Conservation (phyloP, 1,284 basidiomycete genomes). For the Ceratobasidium sp. region DNA sequence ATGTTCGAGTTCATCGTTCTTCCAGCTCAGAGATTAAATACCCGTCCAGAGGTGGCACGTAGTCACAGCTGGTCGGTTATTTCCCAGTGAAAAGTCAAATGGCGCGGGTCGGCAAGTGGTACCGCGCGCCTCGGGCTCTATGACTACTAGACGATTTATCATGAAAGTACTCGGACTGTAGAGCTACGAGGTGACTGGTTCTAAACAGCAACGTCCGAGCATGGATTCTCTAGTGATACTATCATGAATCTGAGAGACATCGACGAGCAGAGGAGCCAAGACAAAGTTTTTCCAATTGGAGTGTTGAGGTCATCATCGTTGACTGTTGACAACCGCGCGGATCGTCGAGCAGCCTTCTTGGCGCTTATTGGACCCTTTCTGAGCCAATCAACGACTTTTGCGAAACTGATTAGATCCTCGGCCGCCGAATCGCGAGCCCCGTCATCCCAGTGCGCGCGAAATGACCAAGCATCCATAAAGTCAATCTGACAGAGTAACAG, state of each 20-base stretch:
- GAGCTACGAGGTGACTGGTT: not conserved
- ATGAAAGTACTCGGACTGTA: not conserved
- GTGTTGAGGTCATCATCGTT: conserved; percentile 25
- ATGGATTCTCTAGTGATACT: not conserved
- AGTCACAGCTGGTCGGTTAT: not conserved
- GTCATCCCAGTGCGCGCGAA: not conserved
- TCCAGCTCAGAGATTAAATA: conserved; percentile 1
- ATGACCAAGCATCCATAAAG: conserved; percentile 9
- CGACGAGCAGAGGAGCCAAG: not conserved
- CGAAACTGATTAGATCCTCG: not conserved
- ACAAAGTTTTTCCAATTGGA: not conserved
- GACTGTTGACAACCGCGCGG: conserved; percentile 29
- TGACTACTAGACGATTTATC: not conserved
- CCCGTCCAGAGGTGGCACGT: not conserved
- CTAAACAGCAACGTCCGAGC: not conserved
- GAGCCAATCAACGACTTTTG: conserved; percentile 2
- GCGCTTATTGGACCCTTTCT: conserved; percentile 21
- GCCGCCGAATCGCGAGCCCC: not conserved
- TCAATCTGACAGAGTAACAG: not conserved
- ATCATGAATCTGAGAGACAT: not conserved
- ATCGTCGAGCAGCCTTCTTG: conserved; percentile 9
- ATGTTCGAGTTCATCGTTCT: not conserved
- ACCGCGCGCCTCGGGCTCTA: not conserved
- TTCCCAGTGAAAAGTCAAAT: conserved; percentile 9
- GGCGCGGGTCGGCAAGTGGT: not conserved